phyloP scores from a whole-genome alignment of 257 asterid genomes.

The Solanum pennellii region DNA sequence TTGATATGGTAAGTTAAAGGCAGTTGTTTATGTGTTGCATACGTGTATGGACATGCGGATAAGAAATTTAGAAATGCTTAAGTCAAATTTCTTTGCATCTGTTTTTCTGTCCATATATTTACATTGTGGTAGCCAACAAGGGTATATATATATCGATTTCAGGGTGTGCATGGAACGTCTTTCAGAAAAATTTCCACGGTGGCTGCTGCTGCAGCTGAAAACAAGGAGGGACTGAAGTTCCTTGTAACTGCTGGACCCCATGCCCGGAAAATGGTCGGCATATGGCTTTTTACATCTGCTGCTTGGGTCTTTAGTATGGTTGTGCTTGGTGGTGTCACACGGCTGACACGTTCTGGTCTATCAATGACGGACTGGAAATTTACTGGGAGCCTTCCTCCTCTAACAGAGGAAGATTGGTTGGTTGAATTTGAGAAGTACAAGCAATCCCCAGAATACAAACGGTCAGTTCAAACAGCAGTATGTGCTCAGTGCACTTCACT shows the following conservation, averaged over 20 bases:
- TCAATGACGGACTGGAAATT: conserved; percentile 99
- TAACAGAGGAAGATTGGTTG: conserved; percentile 72
- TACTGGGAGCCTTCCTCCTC: conserved; percentile 86
- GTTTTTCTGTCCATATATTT: not conserved
- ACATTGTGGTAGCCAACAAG: not conserved
- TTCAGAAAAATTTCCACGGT: conserved; percentile 44
- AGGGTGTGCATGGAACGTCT: conserved; percentile 33
- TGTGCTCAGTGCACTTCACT: not conserved
- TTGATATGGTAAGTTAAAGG: not conserved
- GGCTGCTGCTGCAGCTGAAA: conserved; percentile 33
- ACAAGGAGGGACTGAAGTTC: conserved; percentile 38
- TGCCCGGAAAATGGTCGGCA: conserved; percentile 79
- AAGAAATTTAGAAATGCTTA: not conserved
- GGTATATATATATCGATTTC: conserved; percentile 1
- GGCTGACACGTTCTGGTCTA: conserved; percentile 88
- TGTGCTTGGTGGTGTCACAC: conserved; percentile 87
- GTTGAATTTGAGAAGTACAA: conserved; percentile 84
- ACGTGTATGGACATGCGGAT: not conserved
- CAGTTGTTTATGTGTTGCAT: not conserved
- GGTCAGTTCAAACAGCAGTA: conserved; percentile 33
- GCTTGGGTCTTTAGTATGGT: conserved; percentile 99
- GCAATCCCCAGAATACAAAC: conserved; percentile 82
- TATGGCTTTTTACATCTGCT: conserved; percentile 87
- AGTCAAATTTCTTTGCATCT: not conserved
- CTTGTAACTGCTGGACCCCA: conserved; percentile 81